These are phyloP conservation scores for Straminergon stramineum DNA, from an alignment of 225 moss, liverwort and hornwort genomes.

Conservation along the genomic window DNA sequence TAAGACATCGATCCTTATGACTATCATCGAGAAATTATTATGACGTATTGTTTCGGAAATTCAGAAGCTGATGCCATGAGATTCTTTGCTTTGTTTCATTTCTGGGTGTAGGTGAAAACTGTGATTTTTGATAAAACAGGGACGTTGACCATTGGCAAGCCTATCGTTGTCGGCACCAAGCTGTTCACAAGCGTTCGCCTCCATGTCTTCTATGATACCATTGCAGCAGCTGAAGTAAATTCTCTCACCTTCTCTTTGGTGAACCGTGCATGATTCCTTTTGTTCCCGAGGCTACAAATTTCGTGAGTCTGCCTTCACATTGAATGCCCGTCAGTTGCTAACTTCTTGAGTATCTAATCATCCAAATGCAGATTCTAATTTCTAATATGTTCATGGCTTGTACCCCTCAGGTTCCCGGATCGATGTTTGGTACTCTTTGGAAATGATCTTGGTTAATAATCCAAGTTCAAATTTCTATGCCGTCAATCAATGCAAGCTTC, in stretches of 20 bases:
- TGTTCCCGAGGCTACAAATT: background rate
- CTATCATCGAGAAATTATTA: background rate
- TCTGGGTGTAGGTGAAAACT: constrained; percentile 55
- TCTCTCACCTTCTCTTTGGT: background rate
- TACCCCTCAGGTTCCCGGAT: background rate
- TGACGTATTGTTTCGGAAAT: background rate
- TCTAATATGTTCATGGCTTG: background rate
- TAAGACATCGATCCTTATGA: background rate
- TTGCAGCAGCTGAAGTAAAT: constrained; percentile 84
- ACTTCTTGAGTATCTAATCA: background rate
- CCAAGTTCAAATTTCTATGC: background rate
- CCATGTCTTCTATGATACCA: constrained; percentile 59
- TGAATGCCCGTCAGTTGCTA: background rate
- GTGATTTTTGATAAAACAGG: constrained; percentile 96
- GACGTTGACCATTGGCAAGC: constrained; percentile 84
- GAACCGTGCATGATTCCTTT: background rate
- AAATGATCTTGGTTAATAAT: background rate
- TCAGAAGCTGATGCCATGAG: background rate
- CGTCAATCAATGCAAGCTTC: background rate
- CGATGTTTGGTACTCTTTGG: background rate
- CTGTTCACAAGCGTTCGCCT: constrained; percentile 76
- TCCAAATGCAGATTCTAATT: background rate
- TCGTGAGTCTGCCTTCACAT: background rate
- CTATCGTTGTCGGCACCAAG: constrained; percentile 84
- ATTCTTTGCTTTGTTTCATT: background rate